Base-by-base conservation (phyloP, 441 rosid species). In the Adansonia grandidieri region DNA sequence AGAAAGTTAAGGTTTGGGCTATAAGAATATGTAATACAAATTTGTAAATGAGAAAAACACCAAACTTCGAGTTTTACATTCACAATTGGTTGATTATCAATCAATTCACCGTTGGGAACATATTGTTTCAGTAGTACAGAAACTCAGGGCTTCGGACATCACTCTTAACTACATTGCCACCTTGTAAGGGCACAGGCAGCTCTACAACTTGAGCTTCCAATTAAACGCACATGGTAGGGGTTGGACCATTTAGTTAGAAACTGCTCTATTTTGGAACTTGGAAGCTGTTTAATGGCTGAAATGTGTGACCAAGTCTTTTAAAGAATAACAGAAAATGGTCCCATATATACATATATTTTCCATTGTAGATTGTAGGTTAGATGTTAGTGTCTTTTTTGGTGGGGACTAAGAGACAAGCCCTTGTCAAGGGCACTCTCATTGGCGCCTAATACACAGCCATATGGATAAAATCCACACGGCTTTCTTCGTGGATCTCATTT, bases 371-470 rank as follows among this genome's bases (percentile, higher is more conserved):
- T n/a, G 50, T 66, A 51, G 32, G 51, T 50, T 37, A 20, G 54
- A 32, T 65, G 60, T 71, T 24, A 71, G 81, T 32, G 62, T 48
- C 67, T 65, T 11, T 11, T 28, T 76, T 19, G 72, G 74, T 72
- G 48, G 69, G 69, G 76, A 61, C 65, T 45, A 24, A 67, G 60
- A 78, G 89, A 82, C 93, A 89, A 58, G 50, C 86, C 88, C 93
- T 81, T 78, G 88, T 88, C 86, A 74, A 77, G 77, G 85, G 60
- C 88, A 73, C 83, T 80, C 78, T 77, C 84, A 74, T 73, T 62
- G 78, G 81, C 20, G 57, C 60, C 74, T 32, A 62, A 75, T 73
- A 2, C 19, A 63, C 78, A 74, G 5, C 78, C 77, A 24, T 75
- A 64, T 77, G 82, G 86, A 81, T 69, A 14, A 75, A 68, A 57